phyloP scores from a whole-genome alignment of 2,329 filamentous ascomycete genomes.

The Annulohypoxylon truncatum region DNA sequence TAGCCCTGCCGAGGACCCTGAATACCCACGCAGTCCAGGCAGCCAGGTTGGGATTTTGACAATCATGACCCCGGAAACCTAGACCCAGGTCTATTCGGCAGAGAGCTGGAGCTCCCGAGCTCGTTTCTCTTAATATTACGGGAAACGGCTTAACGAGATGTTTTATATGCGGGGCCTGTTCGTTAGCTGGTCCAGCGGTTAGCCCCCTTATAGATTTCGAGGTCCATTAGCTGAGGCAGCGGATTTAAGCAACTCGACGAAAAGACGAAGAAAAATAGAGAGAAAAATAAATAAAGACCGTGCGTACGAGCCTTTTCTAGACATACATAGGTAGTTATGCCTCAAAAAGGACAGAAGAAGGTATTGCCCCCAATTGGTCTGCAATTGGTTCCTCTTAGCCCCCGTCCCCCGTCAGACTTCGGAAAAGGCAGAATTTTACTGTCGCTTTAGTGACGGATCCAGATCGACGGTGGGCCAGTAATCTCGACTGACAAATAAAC shows the following conservation, averaged over 20 bases:
- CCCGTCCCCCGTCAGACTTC: slow-evolving; percentile 1
- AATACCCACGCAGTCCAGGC: no score
- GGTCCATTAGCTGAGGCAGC: background rate
- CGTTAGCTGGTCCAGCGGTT: background rate
- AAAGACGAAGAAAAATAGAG: no score
- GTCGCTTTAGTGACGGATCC: slow-evolving; percentile 20
- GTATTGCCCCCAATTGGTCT: background rate
- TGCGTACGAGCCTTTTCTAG: slow-evolving; percentile 13
- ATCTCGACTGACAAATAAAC: slow-evolving; percentile 44
- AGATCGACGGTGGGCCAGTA: slow-evolving; percentile 41
- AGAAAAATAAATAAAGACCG: no score
- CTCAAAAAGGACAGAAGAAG: background rate
- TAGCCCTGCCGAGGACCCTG: slow-evolving; percentile 34
- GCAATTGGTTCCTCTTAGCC: background rate
- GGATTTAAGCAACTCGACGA: background rate
- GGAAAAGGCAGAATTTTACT: slow-evolving; percentile 22
- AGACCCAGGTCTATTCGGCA: background rate
- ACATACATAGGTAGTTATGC: background rate
- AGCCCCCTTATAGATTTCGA: slow-evolving; percentile 13
- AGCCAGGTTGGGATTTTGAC: background rate
- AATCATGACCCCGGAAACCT: background rate
- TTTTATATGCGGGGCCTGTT: slow-evolving; percentile 21
- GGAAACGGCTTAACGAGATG: background rate
- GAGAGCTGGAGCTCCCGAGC: background rate
- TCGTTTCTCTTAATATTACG: background rate